These are phyloP conservation scores for Thermochaetoides dissita DNA, from an alignment of 2,329 filamentous ascomycete genomes.

Conservation along the genomic window DNA sequence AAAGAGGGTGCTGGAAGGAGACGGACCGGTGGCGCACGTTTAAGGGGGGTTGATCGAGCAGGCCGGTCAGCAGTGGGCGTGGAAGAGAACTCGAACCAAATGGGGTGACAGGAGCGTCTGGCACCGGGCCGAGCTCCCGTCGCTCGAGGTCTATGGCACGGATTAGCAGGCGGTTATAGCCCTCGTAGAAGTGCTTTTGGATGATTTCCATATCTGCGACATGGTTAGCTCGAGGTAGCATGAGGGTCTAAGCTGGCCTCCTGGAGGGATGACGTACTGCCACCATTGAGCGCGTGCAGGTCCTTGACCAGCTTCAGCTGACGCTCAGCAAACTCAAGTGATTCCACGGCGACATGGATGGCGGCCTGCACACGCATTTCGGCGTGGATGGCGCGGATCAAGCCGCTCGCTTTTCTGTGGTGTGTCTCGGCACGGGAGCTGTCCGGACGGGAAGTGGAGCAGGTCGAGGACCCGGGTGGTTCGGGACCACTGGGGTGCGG, in stretches of 20 bases:
- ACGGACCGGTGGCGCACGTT: slow-evolving; percentile 2
- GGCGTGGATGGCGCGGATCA: slow-evolving; percentile 12
- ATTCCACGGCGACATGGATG: slow-evolving; percentile 15
- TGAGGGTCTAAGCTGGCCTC: not conserved
- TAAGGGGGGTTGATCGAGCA: not conserved
- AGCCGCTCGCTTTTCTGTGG: not conserved
- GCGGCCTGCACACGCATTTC: slow-evolving; percentile 16
- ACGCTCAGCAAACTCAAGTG: slow-evolving; percentile 15
- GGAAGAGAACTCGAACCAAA: not conserved
- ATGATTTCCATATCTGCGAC: slow-evolving; percentile 9
- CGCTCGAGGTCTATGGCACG: slow-evolving; percentile 13
- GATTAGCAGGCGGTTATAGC: slow-evolving; percentile 14
- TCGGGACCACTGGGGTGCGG: too few relatives aligned
- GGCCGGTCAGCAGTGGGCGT: not conserved
- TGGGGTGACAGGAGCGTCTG: not conserved
- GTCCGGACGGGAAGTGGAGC: not conserved
- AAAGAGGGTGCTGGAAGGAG: slow-evolving; percentile 3
- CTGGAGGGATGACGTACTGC: slow-evolving; percentile 6
- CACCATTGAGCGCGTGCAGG: slow-evolving; percentile 12
- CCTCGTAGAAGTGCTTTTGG: slow-evolving; percentile 14
- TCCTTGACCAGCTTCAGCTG: slow-evolving; percentile 15
- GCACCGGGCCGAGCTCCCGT: slow-evolving; percentile 7
- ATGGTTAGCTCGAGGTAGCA: not conserved
- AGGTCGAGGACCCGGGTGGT: too few relatives aligned
- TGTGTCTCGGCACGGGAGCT: not conserved